These are phyloP conservation scores for Zoysia japonica DNA, from an alignment of 176 grass and related monocot genomes.

Conservation along the genomic window DNA sequence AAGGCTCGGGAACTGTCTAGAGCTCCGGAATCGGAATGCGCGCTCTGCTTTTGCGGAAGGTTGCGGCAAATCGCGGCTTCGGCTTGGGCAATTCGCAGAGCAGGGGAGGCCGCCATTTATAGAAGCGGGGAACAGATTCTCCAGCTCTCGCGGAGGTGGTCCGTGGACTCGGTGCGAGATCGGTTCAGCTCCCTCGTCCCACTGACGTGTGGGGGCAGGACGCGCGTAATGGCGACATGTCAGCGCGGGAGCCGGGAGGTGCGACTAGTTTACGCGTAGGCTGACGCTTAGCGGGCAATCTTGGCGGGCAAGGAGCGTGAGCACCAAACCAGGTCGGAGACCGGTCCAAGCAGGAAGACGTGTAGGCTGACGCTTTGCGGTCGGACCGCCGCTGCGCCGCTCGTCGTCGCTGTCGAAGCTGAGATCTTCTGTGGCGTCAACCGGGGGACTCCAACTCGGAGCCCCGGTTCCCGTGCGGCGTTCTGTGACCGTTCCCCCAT, in stretches of 20 bases:
- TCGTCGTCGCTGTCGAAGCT: background rate
- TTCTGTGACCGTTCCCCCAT: background rate
- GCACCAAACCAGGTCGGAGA: background rate
- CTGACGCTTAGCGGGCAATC: background rate
- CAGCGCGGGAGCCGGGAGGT: slow-evolving; percentile 10
- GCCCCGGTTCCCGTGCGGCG: background rate
- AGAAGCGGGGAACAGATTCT: slow-evolving; percentile 17
- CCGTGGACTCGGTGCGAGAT: background rate
- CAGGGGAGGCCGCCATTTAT: slow-evolving; percentile 43
- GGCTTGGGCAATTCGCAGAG: background rate
- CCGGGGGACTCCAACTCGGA: background rate
- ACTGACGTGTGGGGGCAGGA: background rate
- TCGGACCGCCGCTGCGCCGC: background rate
- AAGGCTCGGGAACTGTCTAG: slow-evolving; percentile 14
- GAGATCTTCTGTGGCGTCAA: slow-evolving; percentile 44
- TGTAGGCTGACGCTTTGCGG: slow-evolving; percentile 47
- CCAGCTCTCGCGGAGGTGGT: background rate
- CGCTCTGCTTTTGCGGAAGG: slow-evolving; percentile 17
- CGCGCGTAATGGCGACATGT: background rate
- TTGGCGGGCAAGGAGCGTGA: slow-evolving; percentile 45
- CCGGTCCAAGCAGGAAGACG: slow-evolving; percentile 55
- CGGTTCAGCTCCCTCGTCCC: rapidly evolving
- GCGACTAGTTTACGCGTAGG: background rate
- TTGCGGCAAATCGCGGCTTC: slow-evolving; percentile 27
- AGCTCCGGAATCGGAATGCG: background rate